phyloP scores from a whole-genome alignment of 2,329 filamentous ascomycete species.

The Trichocomaceae sp. region DNA sequence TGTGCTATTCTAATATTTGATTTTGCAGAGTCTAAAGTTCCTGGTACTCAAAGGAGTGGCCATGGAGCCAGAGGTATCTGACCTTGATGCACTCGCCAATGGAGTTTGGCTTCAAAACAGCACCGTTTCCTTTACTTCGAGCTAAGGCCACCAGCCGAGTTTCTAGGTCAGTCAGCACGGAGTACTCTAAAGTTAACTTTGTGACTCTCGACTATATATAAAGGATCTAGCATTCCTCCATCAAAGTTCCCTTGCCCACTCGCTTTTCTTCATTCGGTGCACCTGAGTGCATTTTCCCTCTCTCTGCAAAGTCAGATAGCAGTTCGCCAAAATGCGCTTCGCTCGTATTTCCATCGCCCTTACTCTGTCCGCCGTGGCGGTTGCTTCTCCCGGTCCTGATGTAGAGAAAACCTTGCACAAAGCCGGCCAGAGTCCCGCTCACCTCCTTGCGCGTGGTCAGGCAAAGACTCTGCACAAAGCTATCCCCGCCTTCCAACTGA shows the following conservation, averaged over 20 bases:
- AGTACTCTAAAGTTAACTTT: background rate
- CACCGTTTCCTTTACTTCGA: background rate
- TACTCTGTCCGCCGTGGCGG: constrained; percentile 6
- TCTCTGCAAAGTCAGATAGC: background rate
- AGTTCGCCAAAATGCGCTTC: constrained; percentile 7
- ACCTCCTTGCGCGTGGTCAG: constrained; percentile 1
- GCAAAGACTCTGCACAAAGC: constrained; percentile 4
- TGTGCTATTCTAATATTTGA: too few species aligned
- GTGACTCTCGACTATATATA: background rate
- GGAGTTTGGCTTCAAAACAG: background rate
- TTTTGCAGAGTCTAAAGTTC: background rate
- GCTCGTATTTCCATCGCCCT: constrained; percentile 6
- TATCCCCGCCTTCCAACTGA: background rate
- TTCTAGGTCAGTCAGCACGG: background rate
- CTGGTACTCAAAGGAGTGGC: constrained; percentile 6
- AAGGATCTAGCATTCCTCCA: background rate
- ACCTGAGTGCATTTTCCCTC: background rate
- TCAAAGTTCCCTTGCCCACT: background rate
- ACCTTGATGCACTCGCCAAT: background rate
- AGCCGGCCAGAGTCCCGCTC: background rate
- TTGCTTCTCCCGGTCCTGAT: constrained; percentile 5
- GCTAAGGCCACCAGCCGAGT: background rate
- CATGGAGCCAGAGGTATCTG: background rate
- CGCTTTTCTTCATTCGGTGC: background rate
- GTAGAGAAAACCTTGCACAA: constrained; percentile 5